Base-by-base conservation (phyloP, 192 early-diverging fungal species). In the Backusella morwellensis region DNA sequence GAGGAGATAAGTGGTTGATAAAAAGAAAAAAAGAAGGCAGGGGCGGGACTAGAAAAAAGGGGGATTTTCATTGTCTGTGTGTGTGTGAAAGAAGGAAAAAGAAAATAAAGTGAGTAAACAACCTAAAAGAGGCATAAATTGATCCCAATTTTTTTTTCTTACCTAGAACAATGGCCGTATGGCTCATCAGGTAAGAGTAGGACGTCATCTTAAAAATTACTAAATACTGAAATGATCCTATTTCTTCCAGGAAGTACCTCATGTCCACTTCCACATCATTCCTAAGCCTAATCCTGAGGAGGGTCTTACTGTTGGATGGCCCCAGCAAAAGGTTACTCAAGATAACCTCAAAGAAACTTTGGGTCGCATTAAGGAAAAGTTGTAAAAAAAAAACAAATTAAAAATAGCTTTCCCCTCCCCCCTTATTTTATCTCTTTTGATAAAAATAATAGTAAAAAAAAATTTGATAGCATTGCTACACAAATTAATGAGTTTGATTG, bases 191-290 rank as follows among this genome's bases (percentile, higher is more conserved):
- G 88, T 87, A 88, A 73, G 14, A 35, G 56, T 21, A 17, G 8
- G 54, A 38, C 21, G 11, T 1, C 26, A 23, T 63, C 26, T 63
- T 7, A 17, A 47, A 3, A 29, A 21, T 36, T 66, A 76, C 73
- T 9, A 26, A 50, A 38, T 26, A 63, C 6, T 75, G n/a, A 14
- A 34, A 12, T 63, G 56, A 63, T 63, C 73, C 19, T 68, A n/a
- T 66, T 66, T 63, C 70, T 54, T 66, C 78, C 86, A 96, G 90
- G 90, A 86, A 70, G 95, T 99, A 0, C 87, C 88, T 29, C 97
- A 99, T 78, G 97, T 99, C 11, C 97, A 99, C 75, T 96, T 98
- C 88, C 97, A 98, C 74, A 86, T 97, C 70, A 96, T 95, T 69
- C 93, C 93, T 52, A 93, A 93, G 85, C 84, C 82, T 34, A 89